Evolutionary conservation across 1,139 yeast genomes (phyloP).

Genomic region (Sugiyamaella novakii): DNA sequence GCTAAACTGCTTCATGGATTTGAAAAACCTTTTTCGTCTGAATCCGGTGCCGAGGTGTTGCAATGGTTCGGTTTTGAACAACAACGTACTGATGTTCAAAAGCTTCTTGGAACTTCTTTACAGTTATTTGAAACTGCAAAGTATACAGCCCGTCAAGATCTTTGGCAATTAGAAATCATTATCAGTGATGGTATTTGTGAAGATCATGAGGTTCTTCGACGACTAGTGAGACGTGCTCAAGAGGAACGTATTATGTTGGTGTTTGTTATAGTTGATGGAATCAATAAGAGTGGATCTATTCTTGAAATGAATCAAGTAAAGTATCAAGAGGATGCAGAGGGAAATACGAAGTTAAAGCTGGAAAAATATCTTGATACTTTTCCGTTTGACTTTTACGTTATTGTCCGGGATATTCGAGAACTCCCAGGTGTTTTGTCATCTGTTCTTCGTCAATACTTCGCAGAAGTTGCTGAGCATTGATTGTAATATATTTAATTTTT

Average conservation of each 20-base stretch:
- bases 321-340: constrained; percentile 69
- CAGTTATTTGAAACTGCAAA: constrained; percentile 73
- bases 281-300: constrained; percentile 80
- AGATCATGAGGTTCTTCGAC: constrained; percentile 78
- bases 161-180: constrained; percentile 93
- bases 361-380: constrained; percentile 86
- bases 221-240: constrained; percentile 86
- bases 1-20: constrained; percentile 88
- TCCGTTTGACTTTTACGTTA: constrained; percentile 96
- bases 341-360: constrained; percentile 73
- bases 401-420: constrained; percentile 85
- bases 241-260: constrained; percentile 94
- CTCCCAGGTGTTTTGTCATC: constrained; percentile 89
- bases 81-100: constrained; percentile 78
- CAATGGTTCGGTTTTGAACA: constrained; percentile 93
- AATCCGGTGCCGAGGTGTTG: constrained; percentile 80
- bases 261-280: constrained; percentile 90
- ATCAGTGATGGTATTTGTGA: constrained; percentile 97
- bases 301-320: constrained; percentile 93
- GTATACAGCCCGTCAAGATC: constrained; percentile 48
- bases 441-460: constrained; percentile 88
- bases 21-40: constrained; percentile 78
- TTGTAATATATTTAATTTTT: not conserved
- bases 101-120: constrained; percentile 70
- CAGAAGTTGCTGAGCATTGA: constrained; percentile 55